These are phyloP conservation scores for Rhizopus sp. DNA, from an alignment of 371 early-diverging fungal genomes.

Conservation along the genomic window DNA sequence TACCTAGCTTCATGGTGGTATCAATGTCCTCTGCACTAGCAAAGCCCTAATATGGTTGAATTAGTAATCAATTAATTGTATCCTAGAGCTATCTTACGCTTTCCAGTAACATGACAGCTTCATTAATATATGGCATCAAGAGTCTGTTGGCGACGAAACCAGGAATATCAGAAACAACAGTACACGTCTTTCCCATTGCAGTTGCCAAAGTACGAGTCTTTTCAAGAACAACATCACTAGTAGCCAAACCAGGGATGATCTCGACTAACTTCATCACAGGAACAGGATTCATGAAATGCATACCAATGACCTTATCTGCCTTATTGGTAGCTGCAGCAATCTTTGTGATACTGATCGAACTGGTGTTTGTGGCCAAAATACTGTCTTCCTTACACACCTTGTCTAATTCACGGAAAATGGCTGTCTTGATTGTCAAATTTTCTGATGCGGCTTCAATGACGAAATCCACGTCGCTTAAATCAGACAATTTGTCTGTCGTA, in stretches of 20 bases:
- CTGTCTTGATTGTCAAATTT: slow-evolving; percentile 83
- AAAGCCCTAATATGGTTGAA: slow-evolving; percentile 66
- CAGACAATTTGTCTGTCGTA: slow-evolving; percentile 60
- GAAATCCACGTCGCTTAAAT: slow-evolving; percentile 73
- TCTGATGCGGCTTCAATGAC: slow-evolving; percentile 97
- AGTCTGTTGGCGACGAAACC: slow-evolving; percentile 97
- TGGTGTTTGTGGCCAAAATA: slow-evolving; percentile 96
- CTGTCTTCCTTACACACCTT: slow-evolving; percentile 66
- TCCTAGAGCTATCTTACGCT: slow-evolving; percentile 56
- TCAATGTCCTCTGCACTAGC: slow-evolving; percentile 96
- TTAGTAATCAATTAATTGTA: neutral
- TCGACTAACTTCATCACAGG: slow-evolving; percentile 98
- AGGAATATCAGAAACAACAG: slow-evolving; percentile 87
- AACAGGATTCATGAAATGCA: slow-evolving; percentile 96
- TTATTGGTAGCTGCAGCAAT: slow-evolving; percentile 87
- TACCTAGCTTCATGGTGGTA: slow-evolving; percentile 96
- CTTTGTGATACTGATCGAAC: slow-evolving; percentile 94
- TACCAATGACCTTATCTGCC: slow-evolving; percentile 87
- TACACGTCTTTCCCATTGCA: slow-evolving; percentile 93
- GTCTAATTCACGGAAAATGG: slow-evolving; percentile 82
- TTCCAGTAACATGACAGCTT: slow-evolving; percentile 89
- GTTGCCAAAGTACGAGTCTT: slow-evolving; percentile 78
- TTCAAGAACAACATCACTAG: slow-evolving; percentile 67
- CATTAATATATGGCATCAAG: slow-evolving; percentile 99
- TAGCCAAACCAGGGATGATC: slow-evolving; percentile 93